phyloP scores from a whole-genome alignment of 768 basidiomycete species.

The Russula emetica region DNA sequence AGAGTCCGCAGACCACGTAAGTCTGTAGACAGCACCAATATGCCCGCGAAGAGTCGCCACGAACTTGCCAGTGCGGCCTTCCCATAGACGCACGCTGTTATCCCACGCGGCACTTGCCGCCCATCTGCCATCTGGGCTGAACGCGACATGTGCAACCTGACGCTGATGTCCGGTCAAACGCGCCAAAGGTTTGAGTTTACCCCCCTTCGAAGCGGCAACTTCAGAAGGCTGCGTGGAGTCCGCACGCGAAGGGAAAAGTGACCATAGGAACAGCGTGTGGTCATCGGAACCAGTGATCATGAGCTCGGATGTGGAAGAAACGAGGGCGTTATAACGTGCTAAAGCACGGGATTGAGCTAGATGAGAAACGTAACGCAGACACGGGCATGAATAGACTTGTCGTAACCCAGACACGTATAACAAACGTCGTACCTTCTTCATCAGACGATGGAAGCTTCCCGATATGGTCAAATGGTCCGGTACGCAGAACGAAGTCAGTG shows the following conservation, averaged over 20 bases:
- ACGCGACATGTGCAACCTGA: conserved; percentile 89
- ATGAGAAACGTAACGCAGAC: not conserved
- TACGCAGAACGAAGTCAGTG: conserved; percentile 91
- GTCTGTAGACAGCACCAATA: conserved; percentile 88
- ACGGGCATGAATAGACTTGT: conserved; percentile 5
- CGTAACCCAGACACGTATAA: not conserved
- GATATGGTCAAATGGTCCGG: conserved; percentile 91
- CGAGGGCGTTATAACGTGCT: conserved; percentile 69
- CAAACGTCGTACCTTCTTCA: conserved; percentile 60
- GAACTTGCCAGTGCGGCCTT: conserved; percentile 79
- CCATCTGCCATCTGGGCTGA: conserved; percentile 90
- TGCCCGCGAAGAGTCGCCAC: conserved; percentile 89
- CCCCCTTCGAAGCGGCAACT: conserved; percentile 36
- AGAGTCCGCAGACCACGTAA: conserved; percentile 94
- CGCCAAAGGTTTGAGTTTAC: conserved; percentile 64
- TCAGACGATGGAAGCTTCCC: conserved; percentile 74
- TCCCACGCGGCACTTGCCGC: conserved; percentile 92
- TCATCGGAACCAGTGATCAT: conserved; percentile 97
- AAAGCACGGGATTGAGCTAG: conserved; percentile 75
- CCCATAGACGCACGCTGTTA: conserved; percentile 88
- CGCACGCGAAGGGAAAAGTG: conserved; percentile 55
- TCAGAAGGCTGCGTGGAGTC: conserved; percentile 37
- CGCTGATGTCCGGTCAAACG: conserved; percentile 93
- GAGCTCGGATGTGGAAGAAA: conserved; percentile 64
- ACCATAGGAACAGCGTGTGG: conserved; percentile 97